phyloP scores from a whole-genome alignment of 805 yeast species.

The Candida cerambycidarum region DNA sequence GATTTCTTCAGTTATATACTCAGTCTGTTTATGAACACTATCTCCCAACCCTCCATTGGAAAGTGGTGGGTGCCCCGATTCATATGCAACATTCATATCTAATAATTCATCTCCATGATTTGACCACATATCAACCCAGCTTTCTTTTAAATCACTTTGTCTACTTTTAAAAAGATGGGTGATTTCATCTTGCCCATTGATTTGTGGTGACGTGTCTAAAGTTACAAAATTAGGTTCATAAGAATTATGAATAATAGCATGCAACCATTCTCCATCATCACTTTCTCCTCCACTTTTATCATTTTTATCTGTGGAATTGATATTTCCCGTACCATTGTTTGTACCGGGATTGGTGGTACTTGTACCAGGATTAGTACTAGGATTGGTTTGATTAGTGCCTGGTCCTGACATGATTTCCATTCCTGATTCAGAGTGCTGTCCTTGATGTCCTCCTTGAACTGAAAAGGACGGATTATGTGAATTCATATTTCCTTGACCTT shows the following conservation, averaged over 20 bases:
- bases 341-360: neutral
- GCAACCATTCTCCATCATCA: slow-evolving; percentile 57
- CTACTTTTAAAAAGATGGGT: slow-evolving; percentile 62
- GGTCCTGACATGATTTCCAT: too few species aligned
- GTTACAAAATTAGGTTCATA: slow-evolving; percentile 51
- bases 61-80: too few species aligned
- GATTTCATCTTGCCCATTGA: slow-evolving; percentile 42
- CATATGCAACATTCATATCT: neutral
- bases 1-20: slow-evolving; percentile 42
- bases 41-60: too few species aligned
- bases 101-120: slow-evolving; percentile 1
- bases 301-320: neutral
- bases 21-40: neutral
- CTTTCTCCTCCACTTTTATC: slow-evolving; percentile 3
- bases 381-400: too few species aligned
- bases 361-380: too few species aligned
- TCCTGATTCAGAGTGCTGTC: slow-evolving; percentile 1
- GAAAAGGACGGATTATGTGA: too few species aligned
- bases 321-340: neutral
- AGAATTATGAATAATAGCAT: slow-evolving; percentile 68
- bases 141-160: slow-evolving; percentile 56
- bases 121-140: slow-evolving; percentile 1
- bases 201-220: slow-evolving; percentile 6
- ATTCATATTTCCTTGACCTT: too few species aligned
- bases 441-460: too few species aligned